phyloP scores from a whole-genome alignment of 2,329 filamentous ascomycete species.

The Fusarium annulatum region DNA sequence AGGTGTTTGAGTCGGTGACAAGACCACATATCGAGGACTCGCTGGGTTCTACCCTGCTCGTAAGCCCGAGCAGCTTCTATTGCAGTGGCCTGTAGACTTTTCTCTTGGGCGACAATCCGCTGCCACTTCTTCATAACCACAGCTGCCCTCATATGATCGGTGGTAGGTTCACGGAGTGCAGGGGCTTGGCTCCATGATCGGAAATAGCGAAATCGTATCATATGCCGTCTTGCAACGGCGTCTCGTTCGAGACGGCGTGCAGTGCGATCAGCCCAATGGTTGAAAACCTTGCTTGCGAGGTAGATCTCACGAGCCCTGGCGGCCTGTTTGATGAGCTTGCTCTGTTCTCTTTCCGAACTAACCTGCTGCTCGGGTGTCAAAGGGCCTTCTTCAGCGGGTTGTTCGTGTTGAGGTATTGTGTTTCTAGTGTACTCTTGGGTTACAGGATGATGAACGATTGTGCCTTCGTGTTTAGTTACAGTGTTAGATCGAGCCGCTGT shows the following conservation, averaged over 20 bases:
- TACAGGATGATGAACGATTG: slow-evolving; percentile 5
- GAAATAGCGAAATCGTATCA: slow-evolving; percentile 67
- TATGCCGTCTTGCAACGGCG: slow-evolving; percentile 74
- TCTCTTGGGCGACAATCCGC: slow-evolving; percentile 45
- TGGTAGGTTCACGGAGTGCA: slow-evolving; percentile 43
- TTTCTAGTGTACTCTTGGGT: slow-evolving; percentile 2
- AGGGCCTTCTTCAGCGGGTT: slow-evolving; percentile 6
- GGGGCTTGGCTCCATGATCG: slow-evolving; percentile 51
- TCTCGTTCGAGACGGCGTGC: slow-evolving; percentile 74
- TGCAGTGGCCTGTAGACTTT: slow-evolving; percentile 43
- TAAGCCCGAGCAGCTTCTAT: slow-evolving; percentile 37
- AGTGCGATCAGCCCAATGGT: slow-evolving; percentile 72
- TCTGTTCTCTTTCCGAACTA: slow-evolving; percentile 31
- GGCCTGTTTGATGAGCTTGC: slow-evolving; percentile 60
- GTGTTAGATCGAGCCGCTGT: slow-evolving; percentile 1
- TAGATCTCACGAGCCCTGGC: slow-evolving; percentile 73
- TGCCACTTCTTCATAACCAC: slow-evolving; percentile 51
- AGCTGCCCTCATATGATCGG: slow-evolving; percentile 46
- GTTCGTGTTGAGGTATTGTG: background rate
- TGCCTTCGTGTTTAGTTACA: slow-evolving; percentile 10
- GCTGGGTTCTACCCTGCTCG: slow-evolving; percentile 33
- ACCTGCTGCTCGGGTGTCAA: slow-evolving; percentile 11
- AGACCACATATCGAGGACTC: slow-evolving; percentile 45
- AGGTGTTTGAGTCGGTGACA: slow-evolving; percentile 41
- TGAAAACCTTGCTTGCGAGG: slow-evolving; percentile 57